These are phyloP conservation scores for Chaetomium sp. DNA, from an alignment of 2,329 filamentous ascomycete species.

Conservation along the genomic window DNA sequence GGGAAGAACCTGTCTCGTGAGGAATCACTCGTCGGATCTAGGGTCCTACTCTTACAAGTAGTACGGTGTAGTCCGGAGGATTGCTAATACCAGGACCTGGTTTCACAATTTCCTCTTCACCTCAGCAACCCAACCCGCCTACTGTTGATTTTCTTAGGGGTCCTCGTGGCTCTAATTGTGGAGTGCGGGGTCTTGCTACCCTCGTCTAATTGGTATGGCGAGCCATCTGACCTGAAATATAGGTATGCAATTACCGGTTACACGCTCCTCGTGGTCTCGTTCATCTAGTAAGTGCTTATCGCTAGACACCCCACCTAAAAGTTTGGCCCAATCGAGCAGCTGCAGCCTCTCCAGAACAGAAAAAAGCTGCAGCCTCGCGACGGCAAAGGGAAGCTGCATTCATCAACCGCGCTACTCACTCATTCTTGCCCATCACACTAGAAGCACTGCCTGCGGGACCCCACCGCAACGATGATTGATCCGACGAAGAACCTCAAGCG, in stretches of 20 bases:
- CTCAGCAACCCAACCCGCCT: slow-evolving; percentile 7
- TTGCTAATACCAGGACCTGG: not conserved
- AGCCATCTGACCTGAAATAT: no score
- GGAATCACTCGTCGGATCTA: not conserved
- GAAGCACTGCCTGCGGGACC: not conserved
- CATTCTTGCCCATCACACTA: slow-evolving; percentile 2
- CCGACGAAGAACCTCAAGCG: slow-evolving; percentile 47
- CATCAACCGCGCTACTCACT: not conserved
- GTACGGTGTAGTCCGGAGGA: not conserved
- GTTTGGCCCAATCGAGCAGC: slow-evolving; percentile 10
- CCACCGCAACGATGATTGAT: slow-evolving; percentile 44
- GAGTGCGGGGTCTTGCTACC: slow-evolving; percentile 16
- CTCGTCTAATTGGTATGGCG: not conserved
- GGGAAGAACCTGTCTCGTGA: slow-evolving; percentile 6
- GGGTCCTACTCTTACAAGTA: not conserved
- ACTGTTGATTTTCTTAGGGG: slow-evolving; percentile 18
- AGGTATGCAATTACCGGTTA: not conserved
- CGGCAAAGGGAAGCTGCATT: slow-evolving; percentile 7
- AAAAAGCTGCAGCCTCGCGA: slow-evolving; percentile 32
- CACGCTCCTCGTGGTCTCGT: not conserved
- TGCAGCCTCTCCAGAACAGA: slow-evolving; percentile 15
- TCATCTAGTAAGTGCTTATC: slow-evolving; percentile 23
- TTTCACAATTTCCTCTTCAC: slow-evolving; percentile 19
- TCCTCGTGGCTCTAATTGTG: slow-evolving; percentile 2
- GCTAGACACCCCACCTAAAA: slow-evolving; percentile 14